Evolutionary conservation across 164 flowering plant genomes (phyloP).

Genomic region (Nymphaea colorata): DNA sequence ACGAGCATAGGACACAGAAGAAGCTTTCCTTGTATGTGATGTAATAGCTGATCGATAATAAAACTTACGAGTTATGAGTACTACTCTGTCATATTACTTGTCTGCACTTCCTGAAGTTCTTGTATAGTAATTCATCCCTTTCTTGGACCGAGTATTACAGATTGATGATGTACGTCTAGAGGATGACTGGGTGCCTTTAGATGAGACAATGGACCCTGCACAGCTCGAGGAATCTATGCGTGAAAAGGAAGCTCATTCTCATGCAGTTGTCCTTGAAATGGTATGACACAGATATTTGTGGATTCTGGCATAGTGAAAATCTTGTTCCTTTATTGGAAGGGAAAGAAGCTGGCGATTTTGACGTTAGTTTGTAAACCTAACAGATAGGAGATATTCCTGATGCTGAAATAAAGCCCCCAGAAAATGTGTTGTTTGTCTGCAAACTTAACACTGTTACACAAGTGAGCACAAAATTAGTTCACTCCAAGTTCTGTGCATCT

Average conservation of each 20-base stretch:
- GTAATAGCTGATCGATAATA: no score
- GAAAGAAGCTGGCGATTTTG: no score
- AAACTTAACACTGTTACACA: constrained; percentile 97
- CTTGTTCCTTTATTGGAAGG: no score
- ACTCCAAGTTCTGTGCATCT: no score
- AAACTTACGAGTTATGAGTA: no score
- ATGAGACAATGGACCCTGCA: constrained; percentile 48
- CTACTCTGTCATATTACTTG: no score
- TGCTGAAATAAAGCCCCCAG: constrained; percentile 93
- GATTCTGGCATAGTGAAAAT: no score
- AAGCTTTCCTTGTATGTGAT: no score
- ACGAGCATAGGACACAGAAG: no score
- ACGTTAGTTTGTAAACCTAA: constrained; percentile 5
- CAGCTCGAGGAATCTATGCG: constrained; percentile 79
- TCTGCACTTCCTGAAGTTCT: no score
- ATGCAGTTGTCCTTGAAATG: constrained; percentile 90
- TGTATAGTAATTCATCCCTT: neutral
- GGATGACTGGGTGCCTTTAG: constrained; percentile 98
- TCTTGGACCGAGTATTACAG: neutral
- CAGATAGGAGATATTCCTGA: constrained; percentile 98
- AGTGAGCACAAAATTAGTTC: constrained; percentile 25
- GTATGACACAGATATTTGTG: constrained; percentile 25
- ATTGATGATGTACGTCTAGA: constrained; percentile 50
- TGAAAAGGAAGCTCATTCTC: constrained; percentile 71
- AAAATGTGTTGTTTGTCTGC: constrained; percentile 88